Evolutionary conservation across 352 stramenopile species (phyloP).

Genomic region (Globisporangium nodosum): DNA sequence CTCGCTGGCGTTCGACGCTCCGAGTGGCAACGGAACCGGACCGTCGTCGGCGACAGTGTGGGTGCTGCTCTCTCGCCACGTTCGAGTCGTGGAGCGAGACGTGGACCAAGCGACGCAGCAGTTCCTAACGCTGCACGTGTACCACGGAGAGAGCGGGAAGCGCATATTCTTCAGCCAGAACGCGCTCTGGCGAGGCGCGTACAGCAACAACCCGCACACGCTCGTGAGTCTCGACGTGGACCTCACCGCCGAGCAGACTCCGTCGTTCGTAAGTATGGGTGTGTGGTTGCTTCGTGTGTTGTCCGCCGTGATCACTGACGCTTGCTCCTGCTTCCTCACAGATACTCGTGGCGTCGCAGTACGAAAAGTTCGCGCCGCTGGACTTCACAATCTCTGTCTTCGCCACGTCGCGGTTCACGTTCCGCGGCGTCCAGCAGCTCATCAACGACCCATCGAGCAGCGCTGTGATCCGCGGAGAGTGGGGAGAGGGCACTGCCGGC

Average conservation of each 20-base stretch:
- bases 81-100: constrained; percentile 74
- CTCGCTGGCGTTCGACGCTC: constrained; percentile 63
- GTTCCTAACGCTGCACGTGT: constrained; percentile 91
- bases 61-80: constrained; percentile 92
- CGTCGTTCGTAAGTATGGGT: constrained; percentile 33
- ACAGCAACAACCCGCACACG: constrained; percentile 92
- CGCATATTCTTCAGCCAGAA: constrained; percentile 84
- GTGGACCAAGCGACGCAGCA: constrained; percentile 46
- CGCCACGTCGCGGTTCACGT: constrained; percentile 71
- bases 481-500: constrained; percentile 37
- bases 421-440: constrained; percentile 44
- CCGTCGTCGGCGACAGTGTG: constrained; percentile 66
- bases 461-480: constrained; percentile 39
- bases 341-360: constrained; percentile 90
- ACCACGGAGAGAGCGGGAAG: constrained; percentile 46
- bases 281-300: no score
- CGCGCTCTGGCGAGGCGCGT: constrained; percentile 75
- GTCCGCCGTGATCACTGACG: no score
- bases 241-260: constrained; percentile 36
- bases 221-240: constrained; percentile 85
- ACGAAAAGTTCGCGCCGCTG: constrained; percentile 86
- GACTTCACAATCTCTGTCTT: constrained; percentile 88
- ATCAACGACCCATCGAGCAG: constrained; percentile 26
- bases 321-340: constrained; percentile 8
- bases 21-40: constrained; percentile 1